A percentile compares a stretch with the other conserved stretches of the same genome.
Evolutionary conservation across 2,329 filamentous ascomycete genomes (phyloP).

Genomic region (Talaromyces marneffei): DNA sequence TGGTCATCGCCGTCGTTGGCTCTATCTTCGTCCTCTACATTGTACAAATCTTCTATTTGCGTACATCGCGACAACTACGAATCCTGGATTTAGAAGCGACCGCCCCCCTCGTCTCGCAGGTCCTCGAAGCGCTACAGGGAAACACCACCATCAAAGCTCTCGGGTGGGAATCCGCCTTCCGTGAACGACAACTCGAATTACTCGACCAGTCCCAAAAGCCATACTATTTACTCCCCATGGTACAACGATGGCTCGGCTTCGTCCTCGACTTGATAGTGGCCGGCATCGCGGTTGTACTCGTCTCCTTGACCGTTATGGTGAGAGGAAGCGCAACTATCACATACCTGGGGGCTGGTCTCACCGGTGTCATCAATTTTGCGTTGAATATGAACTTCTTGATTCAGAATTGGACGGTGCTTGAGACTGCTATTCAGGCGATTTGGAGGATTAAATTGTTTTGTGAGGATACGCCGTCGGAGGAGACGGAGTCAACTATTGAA

Average conservation of each 20-base stretch:
- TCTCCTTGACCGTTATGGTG: slow-evolving; percentile 44
- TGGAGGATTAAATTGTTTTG: slow-evolving; percentile 50
- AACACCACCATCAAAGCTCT: slow-evolving; percentile 53
- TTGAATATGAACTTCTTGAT: slow-evolving; percentile 50
- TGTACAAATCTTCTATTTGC: slow-evolving; percentile 54
- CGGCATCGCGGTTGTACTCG: slow-evolving; percentile 43
- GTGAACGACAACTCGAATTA: slow-evolving; percentile 42
- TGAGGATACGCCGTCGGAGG: slow-evolving; percentile 39
- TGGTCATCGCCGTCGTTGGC: not conserved
- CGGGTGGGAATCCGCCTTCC: slow-evolving; percentile 44
- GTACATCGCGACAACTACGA: slow-evolving; percentile 56
- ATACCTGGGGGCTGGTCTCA: slow-evolving; percentile 37
- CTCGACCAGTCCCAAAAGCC: slow-evolving; percentile 52
- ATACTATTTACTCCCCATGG: slow-evolving; percentile 51
- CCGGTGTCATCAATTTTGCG: slow-evolving; percentile 41
- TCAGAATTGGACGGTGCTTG: slow-evolving; percentile 51
- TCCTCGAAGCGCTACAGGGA: slow-evolving; percentile 52
- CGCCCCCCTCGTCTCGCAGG: slow-evolving; percentile 53
- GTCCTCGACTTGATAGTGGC: slow-evolving; percentile 48
- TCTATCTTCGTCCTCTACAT: slow-evolving; percentile 27
- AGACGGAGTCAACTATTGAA: slow-evolving; percentile 19
- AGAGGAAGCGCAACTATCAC: not conserved
- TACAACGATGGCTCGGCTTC: slow-evolving; percentile 54
- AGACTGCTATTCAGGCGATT: slow-evolving; percentile 54
- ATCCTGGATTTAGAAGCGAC: slow-evolving; percentile 58